Conservation (phyloP, 2,329 filamentous ascomycete genomes). For the Aspergillus neoniger region DNA sequence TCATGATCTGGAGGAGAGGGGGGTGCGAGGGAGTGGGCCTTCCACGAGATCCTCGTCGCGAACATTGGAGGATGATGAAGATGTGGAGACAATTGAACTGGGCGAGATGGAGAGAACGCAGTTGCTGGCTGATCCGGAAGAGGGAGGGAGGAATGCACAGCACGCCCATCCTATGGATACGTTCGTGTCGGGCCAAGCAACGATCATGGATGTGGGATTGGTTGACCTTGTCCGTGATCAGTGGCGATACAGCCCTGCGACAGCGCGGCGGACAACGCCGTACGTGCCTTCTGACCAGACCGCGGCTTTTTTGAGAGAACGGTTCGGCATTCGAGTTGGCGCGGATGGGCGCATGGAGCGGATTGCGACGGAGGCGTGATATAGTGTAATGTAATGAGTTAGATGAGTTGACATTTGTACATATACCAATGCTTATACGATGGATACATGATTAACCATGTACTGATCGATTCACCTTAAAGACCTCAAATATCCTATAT, state of each 20-base stretch:
- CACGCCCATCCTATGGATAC: slow-evolving; percentile 41
- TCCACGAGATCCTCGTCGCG: slow-evolving; percentile 35
- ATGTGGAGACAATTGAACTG: slow-evolving; percentile 42
- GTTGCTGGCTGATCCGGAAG: slow-evolving; percentile 38
- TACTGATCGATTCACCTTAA: not conserved
- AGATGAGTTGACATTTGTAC: not conserved
- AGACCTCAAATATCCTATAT: not conserved
- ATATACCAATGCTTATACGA: not conserved
- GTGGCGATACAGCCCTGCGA: slow-evolving; percentile 36
- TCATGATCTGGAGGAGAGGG: slow-evolving; percentile 62
- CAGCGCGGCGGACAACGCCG: slow-evolving; percentile 24
- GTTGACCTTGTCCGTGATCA: slow-evolving; percentile 41
- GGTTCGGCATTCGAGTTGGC: slow-evolving; percentile 42
- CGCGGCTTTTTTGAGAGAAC: slow-evolving; percentile 38
- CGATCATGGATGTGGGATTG: slow-evolving; percentile 42
- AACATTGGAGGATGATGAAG: not conserved
- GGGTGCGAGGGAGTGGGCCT: slow-evolving; percentile 46
- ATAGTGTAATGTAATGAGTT: not conserved
- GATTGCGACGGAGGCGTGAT: slow-evolving; percentile 20
- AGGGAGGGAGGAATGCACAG: slow-evolving; percentile 22
- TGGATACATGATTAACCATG: not conserved
- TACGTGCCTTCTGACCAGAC: slow-evolving; percentile 38
- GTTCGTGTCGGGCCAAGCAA: slow-evolving; percentile 39
- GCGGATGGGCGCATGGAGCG: slow-evolving; percentile 37
- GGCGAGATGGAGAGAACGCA: slow-evolving; percentile 37